phyloP scores from a whole-genome alignment of 139 green algal genomes.

The Auxenochlorella pyrenoidosa region DNA sequence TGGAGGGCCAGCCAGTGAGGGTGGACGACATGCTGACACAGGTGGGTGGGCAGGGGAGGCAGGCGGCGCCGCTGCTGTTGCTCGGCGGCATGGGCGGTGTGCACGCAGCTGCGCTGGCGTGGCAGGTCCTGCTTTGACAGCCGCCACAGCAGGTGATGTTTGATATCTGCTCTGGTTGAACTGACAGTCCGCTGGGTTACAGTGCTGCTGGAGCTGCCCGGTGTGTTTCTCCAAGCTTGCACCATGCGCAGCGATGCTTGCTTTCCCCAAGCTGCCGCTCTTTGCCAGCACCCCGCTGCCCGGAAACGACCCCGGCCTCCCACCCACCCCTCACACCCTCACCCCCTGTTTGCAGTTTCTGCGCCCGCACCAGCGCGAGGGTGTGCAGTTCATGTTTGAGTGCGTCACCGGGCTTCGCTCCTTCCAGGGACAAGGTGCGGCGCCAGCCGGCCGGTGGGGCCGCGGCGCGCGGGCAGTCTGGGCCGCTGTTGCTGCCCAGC shows the following conservation, averaged over 20 bases:
- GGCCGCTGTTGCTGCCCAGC: background rate
- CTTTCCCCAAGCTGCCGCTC: background rate
- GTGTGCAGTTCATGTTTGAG: conserved; percentile 99
- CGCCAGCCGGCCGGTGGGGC: background rate
- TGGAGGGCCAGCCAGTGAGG: conserved; percentile 40
- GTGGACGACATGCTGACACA: conserved; percentile 91
- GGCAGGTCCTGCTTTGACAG: too few relatives aligned
- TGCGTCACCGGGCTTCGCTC: conserved; percentile 87
- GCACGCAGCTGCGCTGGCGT: too few relatives aligned
- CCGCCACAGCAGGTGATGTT: too few relatives aligned
- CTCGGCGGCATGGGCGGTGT: too few relatives aligned
- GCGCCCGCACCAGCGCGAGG: conserved; percentile 95
- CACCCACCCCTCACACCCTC: background rate
- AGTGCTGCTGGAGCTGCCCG: background rate
- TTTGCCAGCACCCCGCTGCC: background rate
- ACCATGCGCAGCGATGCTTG: background rate
- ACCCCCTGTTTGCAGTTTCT: conserved; percentile 64
- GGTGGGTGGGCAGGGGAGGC: background rate
- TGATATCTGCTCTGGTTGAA: background rate
- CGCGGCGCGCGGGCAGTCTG: background rate
- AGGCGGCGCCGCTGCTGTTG: background rate
- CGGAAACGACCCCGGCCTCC: background rate
- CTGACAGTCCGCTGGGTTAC: background rate
- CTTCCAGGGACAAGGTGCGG: conserved; percentile 59
- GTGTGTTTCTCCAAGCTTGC: too few relatives aligned